Base-by-base conservation (phyloP, 164 flowering plant genomes). In the Amborella trichopoda region DNA sequence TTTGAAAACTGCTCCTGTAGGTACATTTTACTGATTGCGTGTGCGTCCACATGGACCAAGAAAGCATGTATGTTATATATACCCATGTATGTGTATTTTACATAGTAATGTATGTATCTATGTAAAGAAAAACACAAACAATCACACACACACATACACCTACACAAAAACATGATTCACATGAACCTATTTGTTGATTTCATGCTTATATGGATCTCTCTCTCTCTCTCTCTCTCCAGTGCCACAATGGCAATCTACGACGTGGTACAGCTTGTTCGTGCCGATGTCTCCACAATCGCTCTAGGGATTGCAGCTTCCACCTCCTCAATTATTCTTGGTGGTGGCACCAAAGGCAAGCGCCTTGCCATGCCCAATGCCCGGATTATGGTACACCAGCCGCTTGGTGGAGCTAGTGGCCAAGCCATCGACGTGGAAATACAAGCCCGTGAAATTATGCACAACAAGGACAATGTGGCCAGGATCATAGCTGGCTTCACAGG, bases 321-420 rank as follows among this genome's bases (percentile, higher is more conserved):
- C 22, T 85, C 98, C 40, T 73, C 98, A 9, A 62, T 90, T 43
- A 73, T 90, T 49, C 93, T 90, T 44, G 94, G 82, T 34, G 91
- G 86, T 55, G 98, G 98, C n/a, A 72, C 94, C 27, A 86, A 83
- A 56, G 98, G 98, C 44, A 90, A 83, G 65, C 94, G 98, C 18
- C 57, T 83, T 44, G 95, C 97, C 11, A 86, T 90, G 97, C 97
- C 97, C 28, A 90, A 86, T 54, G 65, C 97, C 23, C 53, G 97
- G 26, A 83, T 90, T 26, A 90, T 90, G 97, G 48, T 86, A 37
- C 94, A 83, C 66, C 98, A 86, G 44, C 98, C 98, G 39, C 74
- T 81, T 33, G 95, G 98, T 46, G 94, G 89, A 45, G 83, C 83
- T 20, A 76, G 94, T 60, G 98, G 98, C 27, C 76, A 74, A 54